Evolutionary conservation across 2,329 filamentous ascomycete genomes (phyloP).

Genomic region (Cucurbitaria berberidis): DNA sequence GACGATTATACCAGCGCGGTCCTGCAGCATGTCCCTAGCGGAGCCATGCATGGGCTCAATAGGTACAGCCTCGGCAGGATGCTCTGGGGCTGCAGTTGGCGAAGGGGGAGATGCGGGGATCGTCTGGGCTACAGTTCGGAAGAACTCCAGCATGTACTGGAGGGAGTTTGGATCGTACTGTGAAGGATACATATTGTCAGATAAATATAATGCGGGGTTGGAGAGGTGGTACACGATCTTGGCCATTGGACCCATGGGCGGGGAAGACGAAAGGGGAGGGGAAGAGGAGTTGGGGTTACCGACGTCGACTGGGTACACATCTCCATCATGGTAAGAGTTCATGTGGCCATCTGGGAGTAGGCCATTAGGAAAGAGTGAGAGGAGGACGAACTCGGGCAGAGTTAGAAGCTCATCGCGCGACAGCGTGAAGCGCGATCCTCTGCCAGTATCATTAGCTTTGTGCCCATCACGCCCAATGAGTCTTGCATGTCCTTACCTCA

Average conservation of each 20-base stretch:
- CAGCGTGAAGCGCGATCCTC: constrained; percentile 90
- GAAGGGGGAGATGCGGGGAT: constrained; percentile 78
- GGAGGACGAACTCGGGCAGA: constrained; percentile 92
- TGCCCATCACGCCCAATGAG: neutral
- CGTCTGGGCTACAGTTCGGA: constrained; percentile 93
- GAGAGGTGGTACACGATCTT: constrained; percentile 51
- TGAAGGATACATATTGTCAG: constrained; percentile 60
- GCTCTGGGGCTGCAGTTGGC: constrained; percentile 56
- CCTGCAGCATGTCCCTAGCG: constrained; percentile 78
- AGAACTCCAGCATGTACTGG: constrained; percentile 99
- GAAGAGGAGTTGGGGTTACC: constrained; percentile 55
- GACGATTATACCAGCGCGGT: constrained; percentile 94
- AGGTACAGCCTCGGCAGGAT: constrained; percentile 61
- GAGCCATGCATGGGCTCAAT: constrained; percentile 76
- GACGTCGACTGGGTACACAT: constrained; percentile 97
- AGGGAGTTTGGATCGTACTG: constrained; percentile 97
- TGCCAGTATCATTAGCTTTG: constrained; percentile 50
- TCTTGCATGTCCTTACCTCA: constrained; percentile 70
- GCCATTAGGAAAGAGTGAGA: constrained; percentile 99
- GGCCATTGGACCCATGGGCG: constrained; percentile 42
- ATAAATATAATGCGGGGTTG: constrained; percentile 59
- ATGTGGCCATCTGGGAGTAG: constrained; percentile 95
- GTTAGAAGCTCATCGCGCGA: constrained; percentile 95
- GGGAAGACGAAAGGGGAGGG: constrained; percentile 32
- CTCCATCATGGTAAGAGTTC: constrained; percentile 88